Conservation (phyloP, 768 basidiomycete species). For the Kwoniella mangroviensis region DNA sequence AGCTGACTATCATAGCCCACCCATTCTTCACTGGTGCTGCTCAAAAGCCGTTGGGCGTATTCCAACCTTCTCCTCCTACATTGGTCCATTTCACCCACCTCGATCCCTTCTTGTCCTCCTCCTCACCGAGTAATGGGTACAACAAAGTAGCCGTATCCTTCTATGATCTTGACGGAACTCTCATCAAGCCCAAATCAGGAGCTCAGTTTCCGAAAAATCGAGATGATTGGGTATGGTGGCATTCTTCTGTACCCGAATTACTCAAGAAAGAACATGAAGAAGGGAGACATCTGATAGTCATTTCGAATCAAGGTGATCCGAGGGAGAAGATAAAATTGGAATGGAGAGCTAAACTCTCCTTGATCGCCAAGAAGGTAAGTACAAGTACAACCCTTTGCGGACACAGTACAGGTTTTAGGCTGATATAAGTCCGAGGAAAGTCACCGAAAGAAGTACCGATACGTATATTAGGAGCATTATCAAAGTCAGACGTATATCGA, state of each 20-base stretch:
- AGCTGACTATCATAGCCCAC: slow-evolving; percentile 33
- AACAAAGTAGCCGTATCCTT: slow-evolving; percentile 67
- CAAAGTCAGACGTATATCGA: slow-evolving; percentile 71
- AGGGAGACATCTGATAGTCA: slow-evolving; percentile 69
- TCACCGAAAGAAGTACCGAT: slow-evolving; percentile 72
- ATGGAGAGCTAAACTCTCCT: slow-evolving; percentile 78
- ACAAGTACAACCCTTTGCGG: no score
- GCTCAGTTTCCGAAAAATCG: slow-evolving; percentile 61
- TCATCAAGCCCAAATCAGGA: slow-evolving; percentile 64
- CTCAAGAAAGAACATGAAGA: slow-evolving; percentile 66
- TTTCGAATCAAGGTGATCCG: slow-evolving; percentile 74
- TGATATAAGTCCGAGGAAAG: slow-evolving; percentile 58
- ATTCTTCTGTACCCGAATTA: slow-evolving; percentile 66
- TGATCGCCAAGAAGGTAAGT: slow-evolving; percentile 65
- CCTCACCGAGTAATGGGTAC: slow-evolving; percentile 62
- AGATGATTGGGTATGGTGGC: slow-evolving; percentile 76
- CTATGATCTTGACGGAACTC: slow-evolving; percentile 85
- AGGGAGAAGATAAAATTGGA: slow-evolving; percentile 58
- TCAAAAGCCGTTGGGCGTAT: slow-evolving; percentile 19
- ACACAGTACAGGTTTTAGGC: slow-evolving; percentile 54
- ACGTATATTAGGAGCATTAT: slow-evolving; percentile 71
- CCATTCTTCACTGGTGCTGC: slow-evolving; percentile 45
- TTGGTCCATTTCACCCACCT: slow-evolving; percentile 53
- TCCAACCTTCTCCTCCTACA: slow-evolving; percentile 44
- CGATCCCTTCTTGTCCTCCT: slow-evolving; percentile 36